These are phyloP conservation scores for Chrysanthemum makinoi DNA, from an alignment of 129 eudicot genomes.

Conservation along the genomic window DNA sequence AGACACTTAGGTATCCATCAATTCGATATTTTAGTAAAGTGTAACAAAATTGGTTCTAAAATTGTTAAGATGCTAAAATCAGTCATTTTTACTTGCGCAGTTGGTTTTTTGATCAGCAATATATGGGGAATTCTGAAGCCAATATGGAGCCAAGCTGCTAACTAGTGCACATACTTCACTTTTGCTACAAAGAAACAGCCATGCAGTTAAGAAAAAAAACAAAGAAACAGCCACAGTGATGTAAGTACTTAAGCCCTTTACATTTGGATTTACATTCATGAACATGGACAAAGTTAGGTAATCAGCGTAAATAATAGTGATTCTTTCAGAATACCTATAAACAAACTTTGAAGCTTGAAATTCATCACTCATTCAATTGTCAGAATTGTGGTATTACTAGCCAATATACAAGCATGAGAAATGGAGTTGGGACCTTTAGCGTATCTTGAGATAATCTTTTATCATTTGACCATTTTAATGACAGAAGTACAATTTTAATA, in stretches of 20 bases:
- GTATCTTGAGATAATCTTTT: background rate
- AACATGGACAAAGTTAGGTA: background rate
- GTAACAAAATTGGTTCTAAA: background rate
- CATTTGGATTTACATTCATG: background rate
- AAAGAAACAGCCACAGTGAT: background rate
- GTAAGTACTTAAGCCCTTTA: background rate
- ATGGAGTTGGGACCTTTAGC: background rate
- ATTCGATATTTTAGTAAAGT: background rate
- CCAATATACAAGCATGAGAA: background rate
- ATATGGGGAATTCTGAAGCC: background rate
- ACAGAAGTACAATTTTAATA: background rate
- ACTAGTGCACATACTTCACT: background rate
- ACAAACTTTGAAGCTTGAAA: background rate
- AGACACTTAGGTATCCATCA: slow-evolving; percentile 6
- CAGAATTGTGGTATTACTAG: background rate
- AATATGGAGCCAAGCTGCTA: background rate
- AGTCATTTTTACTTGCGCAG: background rate
- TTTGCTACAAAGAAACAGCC: background rate
- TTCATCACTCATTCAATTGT: background rate
- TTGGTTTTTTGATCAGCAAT: background rate
- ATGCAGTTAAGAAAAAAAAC: background rate
- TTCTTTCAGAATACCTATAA: background rate
- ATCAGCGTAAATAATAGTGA: background rate
- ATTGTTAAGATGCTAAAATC: background rate
- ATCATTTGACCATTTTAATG: background rate